Conservation (phyloP, 2,329 filamentous ascomycete genomes). For the Cercospora sesami region DNA sequence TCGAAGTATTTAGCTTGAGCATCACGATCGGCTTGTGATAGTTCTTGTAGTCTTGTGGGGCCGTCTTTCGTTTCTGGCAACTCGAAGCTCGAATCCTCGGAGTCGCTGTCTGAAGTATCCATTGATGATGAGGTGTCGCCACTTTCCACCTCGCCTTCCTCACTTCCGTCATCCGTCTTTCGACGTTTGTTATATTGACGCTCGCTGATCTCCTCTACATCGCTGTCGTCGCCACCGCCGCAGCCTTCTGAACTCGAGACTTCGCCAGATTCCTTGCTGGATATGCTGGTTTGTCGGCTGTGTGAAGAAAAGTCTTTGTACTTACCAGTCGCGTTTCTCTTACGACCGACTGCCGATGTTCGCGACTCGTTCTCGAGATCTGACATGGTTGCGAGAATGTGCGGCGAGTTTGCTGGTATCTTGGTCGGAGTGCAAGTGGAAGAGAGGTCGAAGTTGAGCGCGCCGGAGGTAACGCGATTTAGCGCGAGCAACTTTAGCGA, state of each 20-base stretch:
- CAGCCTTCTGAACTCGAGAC: slow-evolving; percentile 12
- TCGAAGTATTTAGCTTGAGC: slow-evolving; percentile 16
- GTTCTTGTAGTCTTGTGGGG: slow-evolving; percentile 1
- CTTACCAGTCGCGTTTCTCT: slow-evolving; percentile 13
- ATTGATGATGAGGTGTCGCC: slow-evolving; percentile 10
- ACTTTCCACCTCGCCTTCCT: slow-evolving; percentile 6
- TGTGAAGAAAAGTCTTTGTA: slow-evolving; percentile 5
- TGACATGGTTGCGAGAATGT: slow-evolving; percentile 1
- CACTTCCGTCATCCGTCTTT: slow-evolving; percentile 4
- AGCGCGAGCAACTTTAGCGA: not conserved
- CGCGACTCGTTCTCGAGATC: slow-evolving; percentile 16
- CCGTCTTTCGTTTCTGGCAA: slow-evolving; percentile 2
- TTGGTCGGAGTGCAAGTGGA: not conserved
- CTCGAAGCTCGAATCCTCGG: slow-evolving; percentile 4
- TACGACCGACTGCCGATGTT: slow-evolving; percentile 16
- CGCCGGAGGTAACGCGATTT: not conserved
- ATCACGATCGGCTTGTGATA: slow-evolving; percentile 5
- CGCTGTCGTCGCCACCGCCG: not conserved
- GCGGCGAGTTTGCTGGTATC: not conserved
- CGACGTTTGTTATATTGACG: not conserved
- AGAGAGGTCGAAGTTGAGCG: not conserved
- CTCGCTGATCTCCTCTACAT: slow-evolving; percentile 5
- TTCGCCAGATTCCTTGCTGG: slow-evolving; percentile 20
- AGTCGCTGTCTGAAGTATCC: slow-evolving; percentile 4
- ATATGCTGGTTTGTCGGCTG: slow-evolving; percentile 17